A percentile compares a stretch with the other conserved stretches of the same genome.
phyloP scores from a whole-genome alignment of 2,329 filamentous ascomycete genomes.

The Anthostomella pinea region DNA sequence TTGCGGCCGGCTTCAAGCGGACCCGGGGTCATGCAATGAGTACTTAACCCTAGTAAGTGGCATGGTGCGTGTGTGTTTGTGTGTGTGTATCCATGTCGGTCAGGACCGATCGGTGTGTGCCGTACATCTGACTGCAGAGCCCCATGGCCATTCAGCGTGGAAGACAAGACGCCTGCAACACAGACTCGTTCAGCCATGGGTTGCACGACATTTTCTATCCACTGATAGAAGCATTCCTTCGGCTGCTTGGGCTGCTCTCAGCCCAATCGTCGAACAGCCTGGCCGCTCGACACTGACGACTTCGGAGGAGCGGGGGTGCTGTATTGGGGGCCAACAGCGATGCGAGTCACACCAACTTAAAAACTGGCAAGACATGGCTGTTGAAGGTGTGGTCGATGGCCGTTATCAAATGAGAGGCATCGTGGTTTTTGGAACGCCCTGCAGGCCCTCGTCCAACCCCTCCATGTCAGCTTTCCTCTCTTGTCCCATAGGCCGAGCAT shows the following conservation, averaged over 20 bases:
- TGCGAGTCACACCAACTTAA: neutral
- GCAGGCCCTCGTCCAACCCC: neutral
- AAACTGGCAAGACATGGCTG: too few species aligned
- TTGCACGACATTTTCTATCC: conserved; percentile 7
- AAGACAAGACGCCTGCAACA: conserved; percentile 6
- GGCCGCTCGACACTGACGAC: neutral
- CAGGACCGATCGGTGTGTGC: too few species aligned
- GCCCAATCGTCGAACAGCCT: neutral
- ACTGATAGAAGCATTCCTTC: too few species aligned
- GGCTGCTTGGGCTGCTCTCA: neutral
- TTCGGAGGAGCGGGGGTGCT: neutral
- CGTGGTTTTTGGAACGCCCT: neutral
- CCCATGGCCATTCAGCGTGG: conserved; percentile 6
- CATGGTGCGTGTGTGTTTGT: too few species aligned
- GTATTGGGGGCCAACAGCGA: neutral
- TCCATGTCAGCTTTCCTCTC: conserved; percentile 6
- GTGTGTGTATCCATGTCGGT: too few species aligned
- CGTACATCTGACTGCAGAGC: neutral
- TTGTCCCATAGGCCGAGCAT: conserved; percentile 14
- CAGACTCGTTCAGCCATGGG: conserved; percentile 8
- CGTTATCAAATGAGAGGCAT: neutral
- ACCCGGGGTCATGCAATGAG: too few species aligned
- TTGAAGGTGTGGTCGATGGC: neutral
- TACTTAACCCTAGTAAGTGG: too few species aligned
- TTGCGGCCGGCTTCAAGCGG: too few species aligned